Evolutionary conservation across 2,329 filamentous ascomycete genomes (phyloP).

Genomic region (Ascochyta koolunga): DNA sequence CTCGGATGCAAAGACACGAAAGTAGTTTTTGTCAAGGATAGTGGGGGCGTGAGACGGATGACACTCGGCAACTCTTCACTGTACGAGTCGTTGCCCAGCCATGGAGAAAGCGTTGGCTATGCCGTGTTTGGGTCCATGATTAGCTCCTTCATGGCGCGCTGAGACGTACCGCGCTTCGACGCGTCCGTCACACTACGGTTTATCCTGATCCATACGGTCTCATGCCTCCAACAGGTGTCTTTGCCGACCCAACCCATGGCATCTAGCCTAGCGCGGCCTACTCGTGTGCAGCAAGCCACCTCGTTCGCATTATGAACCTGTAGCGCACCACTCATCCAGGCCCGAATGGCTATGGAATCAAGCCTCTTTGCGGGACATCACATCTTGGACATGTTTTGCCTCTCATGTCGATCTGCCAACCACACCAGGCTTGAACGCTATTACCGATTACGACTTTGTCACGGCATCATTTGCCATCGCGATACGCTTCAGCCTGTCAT

Average conservation of each 20-base stretch:
- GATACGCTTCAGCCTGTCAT: constrained; percentile 12
- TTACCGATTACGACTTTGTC: constrained; percentile 11
- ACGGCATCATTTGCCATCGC: constrained; percentile 6
- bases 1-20: constrained; percentile 26
- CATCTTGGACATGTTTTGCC: constrained; percentile 10
- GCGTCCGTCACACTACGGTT: constrained; percentile 35
- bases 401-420: constrained; percentile 12
- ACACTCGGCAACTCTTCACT: constrained; percentile 33
- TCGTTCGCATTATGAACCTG: constrained; percentile 13
- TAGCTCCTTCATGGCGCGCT: constrained; percentile 37
- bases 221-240: constrained; percentile 28
- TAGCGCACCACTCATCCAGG: constrained; percentile 17
- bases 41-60: constrained; percentile 36
- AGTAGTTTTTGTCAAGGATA: constrained; percentile 26
- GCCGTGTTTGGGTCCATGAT: constrained; percentile 39
- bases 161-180: constrained; percentile 45
- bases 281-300: constrained; percentile 26
- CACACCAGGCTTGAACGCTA: constrained; percentile 2
- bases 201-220: constrained; percentile 34
- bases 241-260: constrained; percentile 29
- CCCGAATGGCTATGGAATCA: constrained; percentile 21
- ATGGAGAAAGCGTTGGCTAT: constrained; percentile 30
- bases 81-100: constrained; percentile 24
- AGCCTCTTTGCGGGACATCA: constrained; percentile 18
- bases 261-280: constrained; percentile 27